Base-by-base conservation (phyloP, 1,284 basidiomycete genomes). In the Cryptococcus sp. region DNA sequence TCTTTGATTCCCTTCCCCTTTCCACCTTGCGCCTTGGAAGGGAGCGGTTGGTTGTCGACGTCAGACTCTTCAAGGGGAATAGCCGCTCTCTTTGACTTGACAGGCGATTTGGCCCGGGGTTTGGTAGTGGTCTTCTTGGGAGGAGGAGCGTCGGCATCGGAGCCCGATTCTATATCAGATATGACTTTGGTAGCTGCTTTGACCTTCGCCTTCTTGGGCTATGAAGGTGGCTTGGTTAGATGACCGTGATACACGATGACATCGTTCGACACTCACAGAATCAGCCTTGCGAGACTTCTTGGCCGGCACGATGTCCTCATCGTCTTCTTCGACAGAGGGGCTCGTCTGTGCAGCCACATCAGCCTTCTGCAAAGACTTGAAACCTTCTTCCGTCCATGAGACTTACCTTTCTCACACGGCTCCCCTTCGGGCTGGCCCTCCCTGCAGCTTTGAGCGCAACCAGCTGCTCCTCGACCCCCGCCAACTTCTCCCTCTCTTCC, bases 381-480 rank as follows among this genome's bases (percentile, higher is more conserved):
- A 23, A 18, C 15, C 9, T 9, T 33, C 28, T 33, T 33, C 9
- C 28, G 28, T 12, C 28, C 28, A 33, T 33, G 12, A 23, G 11
- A 52, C 58, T 37, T 35, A 64, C 66, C 57, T 66, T 66, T n/a
- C 61, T 40, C 2, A 50, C 65, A 12, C 33, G 42, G 2, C 46
- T 48, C 38, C 56, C 56, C 39, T 46, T 53, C 16, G 58, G 53
- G 42, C 52, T 50, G 16, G 50, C 16, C 20, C 56, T 43, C 49
- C 57, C 50, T 56, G 55, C 50, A 50, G 55, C 35, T 54, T 64
- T 71, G 53, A 69, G 50, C 0, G 50, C 53, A 40, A 66, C 62
- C 1, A 70, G 52, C 54, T 72, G 69, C 46, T 69, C 68, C 61
- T 69, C 72, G 2, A 72, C 52, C 1, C 58, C 68, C 1, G 61